These are phyloP conservation scores for Domatiomyces catenatus DNA, from an alignment of 2,329 filamentous ascomycete species.

Conservation along the genomic window DNA sequence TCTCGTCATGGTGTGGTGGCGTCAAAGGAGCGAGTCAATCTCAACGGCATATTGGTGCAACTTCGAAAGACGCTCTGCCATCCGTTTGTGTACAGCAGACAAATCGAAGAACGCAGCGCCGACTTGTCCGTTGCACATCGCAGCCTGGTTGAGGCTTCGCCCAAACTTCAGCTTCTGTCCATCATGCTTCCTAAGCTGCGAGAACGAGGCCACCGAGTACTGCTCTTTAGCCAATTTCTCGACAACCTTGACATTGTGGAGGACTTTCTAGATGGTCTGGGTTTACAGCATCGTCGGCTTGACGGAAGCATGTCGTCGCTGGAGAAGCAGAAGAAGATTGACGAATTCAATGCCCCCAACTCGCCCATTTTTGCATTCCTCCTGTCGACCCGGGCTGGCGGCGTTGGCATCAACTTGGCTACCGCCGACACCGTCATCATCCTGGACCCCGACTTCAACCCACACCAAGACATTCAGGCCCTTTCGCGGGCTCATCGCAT, in stretches of 20 bases:
- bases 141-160: conserved; percentile 79
- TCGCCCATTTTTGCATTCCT: conserved; percentile 80
- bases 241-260: conserved; percentile 76
- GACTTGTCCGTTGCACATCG: conserved; percentile 47
- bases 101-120: conserved; percentile 69
- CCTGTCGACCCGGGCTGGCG: conserved; percentile 82
- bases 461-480: conserved; percentile 93
- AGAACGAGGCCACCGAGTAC: conserved; percentile 71
- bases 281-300: conserved; percentile 59
- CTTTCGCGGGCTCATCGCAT: conserved; percentile 89
- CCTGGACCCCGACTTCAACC: conserved; percentile 92
- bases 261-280: conserved; percentile 70
- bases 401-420: conserved; percentile 92
- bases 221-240: conserved; percentile 94
- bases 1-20: conserved; percentile 41
- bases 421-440: conserved; percentile 97
- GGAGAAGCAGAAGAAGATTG: conserved; percentile 87
- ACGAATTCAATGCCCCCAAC: conserved; percentile 74
- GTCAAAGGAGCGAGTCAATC: conserved; percentile 59
- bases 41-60: conserved; percentile 94
- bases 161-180: conserved; percentile 72
- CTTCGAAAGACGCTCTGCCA: conserved; percentile 89
- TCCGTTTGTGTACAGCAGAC: conserved; percentile 81
- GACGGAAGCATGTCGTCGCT: conserved; percentile 70
- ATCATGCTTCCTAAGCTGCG: conserved; percentile 75